Evolutionary conservation across 805 yeast genomes (phyloP).

Genomic region (Debaryomyces prosopidis): DNA sequence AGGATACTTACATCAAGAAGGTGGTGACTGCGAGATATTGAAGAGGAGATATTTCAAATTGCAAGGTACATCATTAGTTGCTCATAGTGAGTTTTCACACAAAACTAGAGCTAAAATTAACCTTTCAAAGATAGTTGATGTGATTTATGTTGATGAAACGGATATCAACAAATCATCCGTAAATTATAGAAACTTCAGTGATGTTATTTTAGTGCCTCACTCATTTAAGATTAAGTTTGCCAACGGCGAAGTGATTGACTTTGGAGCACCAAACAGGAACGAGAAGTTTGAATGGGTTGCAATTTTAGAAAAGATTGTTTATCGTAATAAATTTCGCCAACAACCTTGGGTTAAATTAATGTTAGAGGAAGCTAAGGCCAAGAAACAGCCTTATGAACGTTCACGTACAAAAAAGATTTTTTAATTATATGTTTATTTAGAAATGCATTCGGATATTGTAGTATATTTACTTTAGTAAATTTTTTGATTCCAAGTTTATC

Average conservation of each 20-base stretch:
- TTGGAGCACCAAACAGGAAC: conserved; percentile 73
- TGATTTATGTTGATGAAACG: conserved; percentile 43
- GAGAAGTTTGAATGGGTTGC: conserved; percentile 69
- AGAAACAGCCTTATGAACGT: background rate
- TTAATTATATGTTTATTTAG: background rate
- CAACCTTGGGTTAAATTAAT: conserved; percentile 59
- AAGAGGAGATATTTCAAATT: conserved; percentile 73
- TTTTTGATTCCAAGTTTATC: no score
- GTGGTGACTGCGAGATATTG: conserved; percentile 82
- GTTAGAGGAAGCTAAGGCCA: conserved; percentile 20
- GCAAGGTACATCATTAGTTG: conserved; percentile 69
- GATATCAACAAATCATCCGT: conserved; percentile 25
- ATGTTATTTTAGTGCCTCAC: conserved; percentile 65
- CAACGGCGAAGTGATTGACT: conserved; percentile 79
- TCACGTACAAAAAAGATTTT: background rate
- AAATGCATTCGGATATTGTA: no score
- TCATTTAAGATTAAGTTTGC: conserved; percentile 74
- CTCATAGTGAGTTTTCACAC: conserved; percentile 69
- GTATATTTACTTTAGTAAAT: no score
- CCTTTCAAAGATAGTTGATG: conserved; percentile 62
- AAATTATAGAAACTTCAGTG: conserved; percentile 65
- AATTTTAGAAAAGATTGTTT: conserved; percentile 55
- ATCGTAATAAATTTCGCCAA: conserved; percentile 56
- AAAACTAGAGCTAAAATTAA: conserved; percentile 78
- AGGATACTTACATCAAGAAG: conserved; percentile 84